Evolutionary conservation across 192 early-diverging fungal genomes (phyloP).

Genomic region (Coemansia sp.): DNA sequence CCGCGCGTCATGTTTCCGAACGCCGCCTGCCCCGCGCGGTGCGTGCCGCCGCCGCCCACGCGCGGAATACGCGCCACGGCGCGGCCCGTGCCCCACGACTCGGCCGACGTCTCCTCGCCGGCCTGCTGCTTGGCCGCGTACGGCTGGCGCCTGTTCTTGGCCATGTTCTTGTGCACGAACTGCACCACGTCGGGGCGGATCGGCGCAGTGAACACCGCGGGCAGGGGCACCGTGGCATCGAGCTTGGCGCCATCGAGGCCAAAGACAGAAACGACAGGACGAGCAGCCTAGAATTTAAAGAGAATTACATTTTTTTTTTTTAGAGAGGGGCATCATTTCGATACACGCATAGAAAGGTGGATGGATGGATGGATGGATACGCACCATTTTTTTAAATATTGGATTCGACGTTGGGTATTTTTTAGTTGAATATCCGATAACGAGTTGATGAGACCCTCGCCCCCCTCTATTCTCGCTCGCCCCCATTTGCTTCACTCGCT

Average conservation of each 20-base stretch:
- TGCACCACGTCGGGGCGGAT: slow-evolving; percentile 96
- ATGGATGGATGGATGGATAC: slow-evolving; percentile 15
- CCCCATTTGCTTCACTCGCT: no score
- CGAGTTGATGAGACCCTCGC: neutral
- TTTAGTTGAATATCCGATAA: neutral
- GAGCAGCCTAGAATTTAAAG: slow-evolving; percentile 51
- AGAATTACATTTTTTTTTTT: neutral
- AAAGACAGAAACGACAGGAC: slow-evolving; percentile 93
- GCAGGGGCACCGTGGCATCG: slow-evolving; percentile 78
- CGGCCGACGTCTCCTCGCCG: slow-evolving; percentile 98
- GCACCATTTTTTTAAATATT: slow-evolving; percentile 21
- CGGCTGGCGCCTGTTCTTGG: slow-evolving; percentile 98
- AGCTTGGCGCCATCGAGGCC: slow-evolving; percentile 75
- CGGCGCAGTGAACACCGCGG: slow-evolving; percentile 94
- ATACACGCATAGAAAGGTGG: neutral
- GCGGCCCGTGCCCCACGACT: slow-evolving; percentile 98
- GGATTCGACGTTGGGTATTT: slow-evolving; percentile 4
- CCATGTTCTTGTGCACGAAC: slow-evolving; percentile 97
- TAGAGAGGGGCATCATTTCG: neutral
- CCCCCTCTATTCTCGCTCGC: neutral
- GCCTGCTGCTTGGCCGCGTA: slow-evolving; percentile 96
- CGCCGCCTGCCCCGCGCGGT: slow-evolving; percentile 96
- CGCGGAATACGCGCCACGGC: slow-evolving; percentile 99
- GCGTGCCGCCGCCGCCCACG: slow-evolving; percentile 94
- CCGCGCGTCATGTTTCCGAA: slow-evolving; percentile 99